A percentile compares a stretch with the other conserved stretches of the same genome.
Evolutionary conservation across 805 yeast genomes (phyloP).

Genomic region (Ogataea zsoltii): DNA sequence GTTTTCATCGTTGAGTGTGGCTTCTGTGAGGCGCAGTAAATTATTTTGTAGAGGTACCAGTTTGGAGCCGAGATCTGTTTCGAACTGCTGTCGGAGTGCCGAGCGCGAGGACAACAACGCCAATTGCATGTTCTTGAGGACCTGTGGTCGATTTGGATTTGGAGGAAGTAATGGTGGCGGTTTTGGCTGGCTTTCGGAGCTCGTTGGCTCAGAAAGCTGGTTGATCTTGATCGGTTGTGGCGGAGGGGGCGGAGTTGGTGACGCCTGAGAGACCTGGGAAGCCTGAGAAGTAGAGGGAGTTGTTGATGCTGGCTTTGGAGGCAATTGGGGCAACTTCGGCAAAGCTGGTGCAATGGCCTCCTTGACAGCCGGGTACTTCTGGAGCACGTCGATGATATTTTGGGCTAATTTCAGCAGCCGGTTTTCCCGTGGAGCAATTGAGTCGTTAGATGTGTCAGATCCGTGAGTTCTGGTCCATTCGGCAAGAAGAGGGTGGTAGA

Average conservation of each 20-base stretch:
- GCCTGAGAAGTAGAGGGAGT: too few species aligned
- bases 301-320: constrained; percentile 11
- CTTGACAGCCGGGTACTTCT: constrained; percentile 19
- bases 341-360: constrained; percentile 5
- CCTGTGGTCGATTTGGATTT: constrained; percentile 26
- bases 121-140: constrained; percentile 11
- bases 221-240: constrained; percentile 11
- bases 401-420: constrained; percentile 28
- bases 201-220: constrained; percentile 12
- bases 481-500: constrained; percentile 69
- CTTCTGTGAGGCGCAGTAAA: constrained; percentile 22
- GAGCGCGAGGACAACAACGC: constrained; percentile 8
- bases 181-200: neutral
- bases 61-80: constrained; percentile 5
- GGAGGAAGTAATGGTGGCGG: constrained; percentile 31
- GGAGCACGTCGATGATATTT: constrained; percentile 20
- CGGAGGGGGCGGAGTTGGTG: constrained; percentile 3
- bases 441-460: constrained; percentile 25
- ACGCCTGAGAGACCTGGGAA: too few species aligned
- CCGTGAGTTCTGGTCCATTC: constrained; percentile 45
- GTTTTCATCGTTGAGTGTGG: constrained; percentile 17
- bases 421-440: constrained; percentile 27
- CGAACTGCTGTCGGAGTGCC: constrained; percentile 13
- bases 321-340: constrained; percentile 9
- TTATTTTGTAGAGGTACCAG: constrained; percentile 18